Conservation (phyloP, 495 filamentous ascomycete species). For the Penicillium maclennaniae region DNA sequence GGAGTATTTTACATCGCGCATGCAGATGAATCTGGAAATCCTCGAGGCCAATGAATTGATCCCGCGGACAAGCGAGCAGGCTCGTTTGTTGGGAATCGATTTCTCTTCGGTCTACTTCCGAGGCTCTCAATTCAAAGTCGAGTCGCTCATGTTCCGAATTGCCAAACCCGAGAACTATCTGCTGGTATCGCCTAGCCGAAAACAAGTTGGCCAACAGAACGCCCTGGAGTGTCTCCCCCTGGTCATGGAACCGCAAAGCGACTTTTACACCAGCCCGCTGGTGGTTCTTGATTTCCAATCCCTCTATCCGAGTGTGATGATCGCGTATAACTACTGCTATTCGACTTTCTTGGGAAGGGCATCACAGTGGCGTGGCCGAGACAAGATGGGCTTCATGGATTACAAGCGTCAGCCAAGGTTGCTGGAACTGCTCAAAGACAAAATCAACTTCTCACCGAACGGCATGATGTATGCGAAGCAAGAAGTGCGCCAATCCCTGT, state of each 20-base stretch:
- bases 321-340: slow-evolving; percentile 99
- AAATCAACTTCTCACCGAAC: slow-evolving; percentile 93
- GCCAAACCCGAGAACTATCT: slow-evolving; percentile 96
- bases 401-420: slow-evolving; percentile 72
- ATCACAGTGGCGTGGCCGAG: slow-evolving; percentile 76
- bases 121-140: slow-evolving; percentile 96
- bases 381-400: slow-evolving; percentile 92
- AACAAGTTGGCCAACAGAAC: slow-evolving; percentile 92
- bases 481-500: slow-evolving; percentile 78
- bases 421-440: slow-evolving; percentile 72
- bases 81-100: slow-evolving; percentile 86
- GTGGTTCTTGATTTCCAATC: slow-evolving; percentile 95
- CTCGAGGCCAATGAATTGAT: slow-evolving; percentile 88
- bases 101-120: slow-evolving; percentile 93
- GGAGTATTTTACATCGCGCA: slow-evolving; percentile 71
- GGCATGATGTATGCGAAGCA: slow-evolving; percentile 93
- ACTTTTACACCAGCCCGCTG: slow-evolving; percentile 86
- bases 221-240: slow-evolving; percentile 91
- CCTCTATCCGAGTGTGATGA: slow-evolving; percentile 96
- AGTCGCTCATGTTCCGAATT: slow-evolving; percentile 97
- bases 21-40: slow-evolving; percentile 83
- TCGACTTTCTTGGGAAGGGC: slow-evolving; percentile 91
- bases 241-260: slow-evolving; percentile 96
- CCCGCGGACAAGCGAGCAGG: slow-evolving; percentile 88
- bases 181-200: slow-evolving; percentile 80